Evolutionary conservation across 1,284 basidiomycete species (phyloP).

Genomic region (Cryptococcus sp.): DNA sequence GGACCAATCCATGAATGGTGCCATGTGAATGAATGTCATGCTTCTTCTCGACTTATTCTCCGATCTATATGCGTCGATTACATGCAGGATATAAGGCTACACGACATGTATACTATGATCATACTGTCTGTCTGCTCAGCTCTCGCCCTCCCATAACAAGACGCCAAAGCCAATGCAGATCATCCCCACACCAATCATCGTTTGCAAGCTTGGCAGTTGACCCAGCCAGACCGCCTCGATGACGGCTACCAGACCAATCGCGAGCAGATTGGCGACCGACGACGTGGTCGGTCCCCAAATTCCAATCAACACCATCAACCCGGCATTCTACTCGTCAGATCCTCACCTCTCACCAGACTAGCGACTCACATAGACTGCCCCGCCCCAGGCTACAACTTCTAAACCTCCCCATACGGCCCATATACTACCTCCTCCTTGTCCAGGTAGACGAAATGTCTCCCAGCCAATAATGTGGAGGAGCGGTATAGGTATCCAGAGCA

Average conservation of each 20-base stretch:
- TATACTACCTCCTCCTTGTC: constrained; percentile 4
- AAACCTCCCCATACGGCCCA: constrained; percentile 24
- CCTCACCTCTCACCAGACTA: background rate
- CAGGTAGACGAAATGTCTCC: constrained; percentile 36
- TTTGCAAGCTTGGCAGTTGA: constrained; percentile 32
- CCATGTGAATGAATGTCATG: no score
- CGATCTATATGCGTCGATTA: no score
- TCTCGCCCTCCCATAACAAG: constrained; percentile 42
- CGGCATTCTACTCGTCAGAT: constrained; percentile 36
- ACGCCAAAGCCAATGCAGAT: constrained; percentile 44
- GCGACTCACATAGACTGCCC: constrained; percentile 40
- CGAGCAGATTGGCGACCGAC: constrained; percentile 45
- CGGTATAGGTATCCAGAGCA: constrained; percentile 43
- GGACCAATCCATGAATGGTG: no score
- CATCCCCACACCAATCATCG: constrained; percentile 38
- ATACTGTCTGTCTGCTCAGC: constrained; percentile 1
- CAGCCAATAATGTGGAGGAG: constrained; percentile 33
- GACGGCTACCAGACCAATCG: constrained; percentile 45
- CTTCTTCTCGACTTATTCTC: no score
- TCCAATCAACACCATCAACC: constrained; percentile 47
- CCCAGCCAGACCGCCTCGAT: constrained; percentile 43
- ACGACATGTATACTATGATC: no score
- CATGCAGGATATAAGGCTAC: no score
- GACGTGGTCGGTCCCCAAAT: constrained; percentile 45
- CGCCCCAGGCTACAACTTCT: constrained; percentile 29